Percentiles rank a stretch among this genome's conserved stretches.
Conservation (phyloP, 495 filamentous ascomycete species). For the Penicillium coprophilum region DNA sequence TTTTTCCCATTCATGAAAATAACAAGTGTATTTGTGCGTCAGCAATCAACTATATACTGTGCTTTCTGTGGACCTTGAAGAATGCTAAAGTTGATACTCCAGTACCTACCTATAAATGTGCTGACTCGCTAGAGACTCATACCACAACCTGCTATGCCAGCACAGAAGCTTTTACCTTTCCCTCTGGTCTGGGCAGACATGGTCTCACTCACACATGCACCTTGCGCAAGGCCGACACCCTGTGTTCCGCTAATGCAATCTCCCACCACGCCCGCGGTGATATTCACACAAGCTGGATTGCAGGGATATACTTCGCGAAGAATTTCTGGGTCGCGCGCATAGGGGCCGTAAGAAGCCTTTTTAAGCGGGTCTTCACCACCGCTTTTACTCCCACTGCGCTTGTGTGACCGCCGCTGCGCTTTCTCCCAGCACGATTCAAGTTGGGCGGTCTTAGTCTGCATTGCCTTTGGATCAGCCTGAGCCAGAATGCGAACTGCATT, state of each 20-base stretch:
- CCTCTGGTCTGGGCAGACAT: not conserved
- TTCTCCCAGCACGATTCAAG: not conserved
- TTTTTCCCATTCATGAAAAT: too few relatives aligned
- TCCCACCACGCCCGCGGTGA: not conserved
- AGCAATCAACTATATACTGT: not conserved
- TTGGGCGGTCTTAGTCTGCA: not conserved
- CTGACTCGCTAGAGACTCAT: not conserved
- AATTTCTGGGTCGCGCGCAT: constrained; percentile 1
- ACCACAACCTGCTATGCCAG: constrained; percentile 6
- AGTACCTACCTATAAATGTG: not conserved
- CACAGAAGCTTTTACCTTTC: constrained; percentile 4
- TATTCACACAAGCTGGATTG: constrained; percentile 4
- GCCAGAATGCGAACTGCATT: constrained; percentile 5
- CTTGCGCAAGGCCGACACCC: not conserved
- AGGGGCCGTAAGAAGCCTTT: not conserved
- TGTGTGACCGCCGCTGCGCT: not conserved
- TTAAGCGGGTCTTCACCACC: not conserved
- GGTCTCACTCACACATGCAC: not conserved
- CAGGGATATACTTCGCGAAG: constrained; percentile 4
- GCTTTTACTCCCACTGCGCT: not conserved
- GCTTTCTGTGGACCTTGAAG: too few relatives aligned
- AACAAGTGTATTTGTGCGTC: not conserved
- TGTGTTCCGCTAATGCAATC: constrained; percentile 7
- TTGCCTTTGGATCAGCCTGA: not conserved
- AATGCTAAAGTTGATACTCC: not conserved